A percentile compares a stretch with the other conserved stretches of the same genome.
Evolutionary conservation across 2,329 filamentous ascomycete genomes (phyloP).

Genomic region (Dactylellina sp.): DNA sequence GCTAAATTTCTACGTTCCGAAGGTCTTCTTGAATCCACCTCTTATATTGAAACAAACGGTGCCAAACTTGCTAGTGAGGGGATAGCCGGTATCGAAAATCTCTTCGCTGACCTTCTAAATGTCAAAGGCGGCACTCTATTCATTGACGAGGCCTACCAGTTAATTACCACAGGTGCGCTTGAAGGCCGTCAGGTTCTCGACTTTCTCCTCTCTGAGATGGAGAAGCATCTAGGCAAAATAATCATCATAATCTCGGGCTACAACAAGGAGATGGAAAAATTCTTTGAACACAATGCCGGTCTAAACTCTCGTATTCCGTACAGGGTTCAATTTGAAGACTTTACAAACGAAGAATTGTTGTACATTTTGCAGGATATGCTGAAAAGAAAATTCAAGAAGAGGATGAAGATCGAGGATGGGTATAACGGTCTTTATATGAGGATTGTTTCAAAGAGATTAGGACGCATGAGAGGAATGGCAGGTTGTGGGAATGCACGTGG

Average conservation of each 20-base stretch:
- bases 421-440: conserved; percentile 72
- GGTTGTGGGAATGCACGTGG: conserved; percentile 80
- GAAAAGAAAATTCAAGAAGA: conserved; percentile 69
- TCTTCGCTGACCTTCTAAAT: conserved; percentile 71
- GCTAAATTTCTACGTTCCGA: conserved; percentile 74
- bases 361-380: conserved; percentile 70
- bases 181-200: conserved; percentile 75
- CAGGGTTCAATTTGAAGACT: conserved; percentile 74
- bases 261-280: conserved; percentile 78
- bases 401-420: conserved; percentile 73
- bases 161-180: conserved; percentile 71
- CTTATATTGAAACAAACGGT: conserved; percentile 76
- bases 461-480: conserved; percentile 71
- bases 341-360: conserved; percentile 75
- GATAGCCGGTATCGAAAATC: conserved; percentile 69
- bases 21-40: conserved; percentile 71
- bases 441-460: conserved; percentile 73
- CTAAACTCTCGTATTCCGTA: conserved; percentile 76
- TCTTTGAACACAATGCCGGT: conserved; percentile 80
- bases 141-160: conserved; percentile 83
- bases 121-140: conserved; percentile 77
- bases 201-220: conserved; percentile 77
- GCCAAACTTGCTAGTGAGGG: conserved; percentile 74
- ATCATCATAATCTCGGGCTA: conserved; percentile 81
- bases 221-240: conserved; percentile 76